Base-by-base conservation (phyloP, 1,284 basidiomycete species). In the Sutorius eximius region DNA sequence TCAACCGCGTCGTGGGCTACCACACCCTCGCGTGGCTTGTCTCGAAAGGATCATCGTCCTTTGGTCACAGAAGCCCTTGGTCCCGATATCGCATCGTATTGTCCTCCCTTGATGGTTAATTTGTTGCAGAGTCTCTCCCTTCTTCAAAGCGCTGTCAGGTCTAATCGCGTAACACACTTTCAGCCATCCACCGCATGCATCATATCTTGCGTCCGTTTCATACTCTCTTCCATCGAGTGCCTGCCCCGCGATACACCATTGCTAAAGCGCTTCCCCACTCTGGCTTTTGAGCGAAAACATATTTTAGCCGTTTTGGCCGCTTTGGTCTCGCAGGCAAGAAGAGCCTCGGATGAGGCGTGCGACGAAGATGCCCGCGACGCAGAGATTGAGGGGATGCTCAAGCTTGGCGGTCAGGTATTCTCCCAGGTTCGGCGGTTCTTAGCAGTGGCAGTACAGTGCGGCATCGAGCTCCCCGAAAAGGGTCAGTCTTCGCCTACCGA, bases 141-240 rank as follows among this genome's bases (percentile, higher is more conserved):
- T 22, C 80, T 98, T 22, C 89, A 95, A 65, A 89, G 83, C 50
- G 91, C 95, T 1, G 93, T 95, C 18, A 81, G 85, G 22, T 79
- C 85, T 29, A 86, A 87, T 60, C 84, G 91, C 30, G 74, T 85
- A n/a, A 74, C 85, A 1, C 93, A 95, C 71, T 95, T 91, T 64
- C 87, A 90, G 65, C 89, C 89, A 18, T 86, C 89, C 3, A 88
- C 89, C 2, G 89, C 89, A 8, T 95, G 89, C 67, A 91, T 98
- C 61, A 96, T 99, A 63, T 95, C 93, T 4, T 93, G 93, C 51
- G 93, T 99, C 37, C 89, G 96, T n/a, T 85, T 88, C 24, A 87
- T 96, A 16, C 81, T 99, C 40, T 84, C 87, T 27, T 83, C 89
- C 11, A 89, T 93, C 13, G 91, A 91, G 58, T 97, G 94, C 59